phyloP scores from a whole-genome alignment of 2,329 filamentous ascomycete species.

The Pestalotiopsis fici region DNA sequence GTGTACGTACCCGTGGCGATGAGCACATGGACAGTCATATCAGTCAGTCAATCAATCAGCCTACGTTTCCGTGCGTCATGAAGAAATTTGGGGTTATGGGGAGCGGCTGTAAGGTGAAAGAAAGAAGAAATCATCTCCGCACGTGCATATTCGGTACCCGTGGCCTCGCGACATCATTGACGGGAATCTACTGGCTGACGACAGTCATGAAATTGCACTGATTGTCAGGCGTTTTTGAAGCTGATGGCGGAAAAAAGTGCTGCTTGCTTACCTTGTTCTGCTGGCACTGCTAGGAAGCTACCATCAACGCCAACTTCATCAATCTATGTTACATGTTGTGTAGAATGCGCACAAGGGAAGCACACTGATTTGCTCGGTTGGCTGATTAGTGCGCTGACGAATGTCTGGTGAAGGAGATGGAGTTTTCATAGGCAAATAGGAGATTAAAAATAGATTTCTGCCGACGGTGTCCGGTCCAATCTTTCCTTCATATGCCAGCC shows the following conservation, averaged over 20 bases:
- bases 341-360: not conserved
- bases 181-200: conserved; percentile 8
- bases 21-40: not conserved
- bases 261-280: not conserved
- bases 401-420: not conserved
- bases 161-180: conserved; percentile 1
- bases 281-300: not conserved
- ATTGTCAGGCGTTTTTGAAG: not conserved
- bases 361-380: not conserved
- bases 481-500: not conserved
- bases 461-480: not conserved
- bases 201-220: not conserved
- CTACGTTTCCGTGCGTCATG: not conserved
- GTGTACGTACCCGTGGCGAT: not conserved
- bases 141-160: conserved; percentile 1
- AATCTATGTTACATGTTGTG: not conserved
- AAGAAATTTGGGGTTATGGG: not conserved
- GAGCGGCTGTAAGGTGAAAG: conserved; percentile 2
- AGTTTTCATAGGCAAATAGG: not conserved
- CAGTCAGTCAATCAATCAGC: not conserved
- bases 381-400: not conserved
- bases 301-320: not conserved
- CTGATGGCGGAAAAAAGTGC: not conserved
- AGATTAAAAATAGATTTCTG: not conserved
- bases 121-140: conserved; percentile 9